These are phyloP conservation scores for Coelastrella sp. DNA, from an alignment of 139 green algal species.

Conservation along the genomic window DNA sequence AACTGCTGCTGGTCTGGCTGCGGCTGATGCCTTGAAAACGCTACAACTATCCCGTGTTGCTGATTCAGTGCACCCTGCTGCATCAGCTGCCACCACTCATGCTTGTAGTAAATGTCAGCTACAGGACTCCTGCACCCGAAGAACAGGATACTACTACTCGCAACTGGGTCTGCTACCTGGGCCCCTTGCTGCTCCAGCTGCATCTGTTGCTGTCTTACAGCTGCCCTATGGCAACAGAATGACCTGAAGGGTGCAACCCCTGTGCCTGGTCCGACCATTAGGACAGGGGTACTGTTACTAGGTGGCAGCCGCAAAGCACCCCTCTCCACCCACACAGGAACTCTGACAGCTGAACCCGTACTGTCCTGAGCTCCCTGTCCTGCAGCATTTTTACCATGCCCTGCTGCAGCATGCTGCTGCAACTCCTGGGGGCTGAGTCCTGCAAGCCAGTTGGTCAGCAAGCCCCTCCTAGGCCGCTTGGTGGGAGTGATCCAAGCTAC, in stretches of 20 bases:
- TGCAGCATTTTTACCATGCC: not conserved
- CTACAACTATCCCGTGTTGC: constrained; percentile 70
- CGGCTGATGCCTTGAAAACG: constrained; percentile 78
- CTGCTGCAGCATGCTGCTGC: not conserved
- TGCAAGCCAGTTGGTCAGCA: constrained; percentile 90
- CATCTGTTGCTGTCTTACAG: constrained; percentile 40
- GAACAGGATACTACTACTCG: constrained; percentile 69
- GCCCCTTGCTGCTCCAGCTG: constrained; percentile 4
- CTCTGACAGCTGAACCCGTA: constrained; percentile 4
- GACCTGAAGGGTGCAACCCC: constrained; percentile 90
- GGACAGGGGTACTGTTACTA: constrained; percentile 60
- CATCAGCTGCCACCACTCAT: constrained; percentile 76
- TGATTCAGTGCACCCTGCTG: constrained; percentile 62
- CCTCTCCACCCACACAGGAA: constrained; percentile 84
- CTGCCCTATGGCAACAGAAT: constrained; percentile 82
- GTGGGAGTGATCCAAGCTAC: constrained; percentile 74
- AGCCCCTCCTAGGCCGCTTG: constrained; percentile 68
- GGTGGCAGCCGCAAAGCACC: constrained; percentile 80
- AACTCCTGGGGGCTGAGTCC: constrained; percentile 50
- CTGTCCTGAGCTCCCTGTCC: no score
- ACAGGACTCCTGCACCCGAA: constrained; percentile 88
- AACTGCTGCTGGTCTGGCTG: constrained; percentile 30
- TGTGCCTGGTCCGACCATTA: constrained; percentile 88
- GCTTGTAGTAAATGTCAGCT: constrained; percentile 88
- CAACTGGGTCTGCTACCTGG: not conserved